Conservation (phyloP, 192 early-diverging fungal species). For the Backusella luteola region DNA sequence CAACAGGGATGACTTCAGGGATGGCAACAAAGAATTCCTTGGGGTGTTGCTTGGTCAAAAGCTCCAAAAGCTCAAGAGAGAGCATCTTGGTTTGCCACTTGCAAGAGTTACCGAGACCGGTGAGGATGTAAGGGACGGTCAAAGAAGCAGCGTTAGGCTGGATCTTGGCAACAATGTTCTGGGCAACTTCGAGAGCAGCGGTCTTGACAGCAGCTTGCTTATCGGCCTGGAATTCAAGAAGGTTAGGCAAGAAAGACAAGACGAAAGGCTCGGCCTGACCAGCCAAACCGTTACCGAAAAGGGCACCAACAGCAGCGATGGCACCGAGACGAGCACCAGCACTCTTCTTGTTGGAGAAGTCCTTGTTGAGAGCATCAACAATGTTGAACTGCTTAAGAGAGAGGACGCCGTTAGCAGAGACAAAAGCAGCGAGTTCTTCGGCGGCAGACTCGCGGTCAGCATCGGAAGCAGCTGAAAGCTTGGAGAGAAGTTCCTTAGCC, state of each 20-base stretch:
- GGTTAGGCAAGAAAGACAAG: conserved; percentile 57
- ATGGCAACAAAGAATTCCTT: conserved; percentile 48
- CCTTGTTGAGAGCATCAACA: conserved; percentile 55
- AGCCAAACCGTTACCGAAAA: conserved; percentile 45
- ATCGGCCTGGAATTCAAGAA: conserved; percentile 62
- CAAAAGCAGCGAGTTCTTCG: conserved; percentile 28
- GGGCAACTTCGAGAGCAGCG: conserved; percentile 44
- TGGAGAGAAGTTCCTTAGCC: conserved; percentile 27
- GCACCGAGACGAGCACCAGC: conserved; percentile 62
- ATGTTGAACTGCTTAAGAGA: conserved; percentile 58
- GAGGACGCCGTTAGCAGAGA: conserved; percentile 58
- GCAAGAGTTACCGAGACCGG: conserved; percentile 68
- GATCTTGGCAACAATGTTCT: conserved; percentile 41
- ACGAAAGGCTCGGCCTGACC: conserved; percentile 67
- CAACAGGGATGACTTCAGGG: conserved; percentile 67
- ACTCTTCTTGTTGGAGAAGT: conserved; percentile 71
- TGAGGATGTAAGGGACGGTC: conserved; percentile 64
- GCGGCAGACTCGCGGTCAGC: conserved; percentile 28
- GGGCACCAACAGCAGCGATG: conserved; percentile 53
- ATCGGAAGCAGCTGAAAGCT: conserved; percentile 31
- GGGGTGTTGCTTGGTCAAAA: conserved; percentile 45
- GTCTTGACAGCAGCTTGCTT: conserved; percentile 46
- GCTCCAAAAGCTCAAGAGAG: conserved; percentile 43
- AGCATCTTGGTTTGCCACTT: conserved; percentile 74
- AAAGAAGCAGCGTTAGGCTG: conserved; percentile 46